Base-by-base conservation (phyloP, 1,284 basidiomycete species). In the Paramarasmius palmivorus region DNA sequence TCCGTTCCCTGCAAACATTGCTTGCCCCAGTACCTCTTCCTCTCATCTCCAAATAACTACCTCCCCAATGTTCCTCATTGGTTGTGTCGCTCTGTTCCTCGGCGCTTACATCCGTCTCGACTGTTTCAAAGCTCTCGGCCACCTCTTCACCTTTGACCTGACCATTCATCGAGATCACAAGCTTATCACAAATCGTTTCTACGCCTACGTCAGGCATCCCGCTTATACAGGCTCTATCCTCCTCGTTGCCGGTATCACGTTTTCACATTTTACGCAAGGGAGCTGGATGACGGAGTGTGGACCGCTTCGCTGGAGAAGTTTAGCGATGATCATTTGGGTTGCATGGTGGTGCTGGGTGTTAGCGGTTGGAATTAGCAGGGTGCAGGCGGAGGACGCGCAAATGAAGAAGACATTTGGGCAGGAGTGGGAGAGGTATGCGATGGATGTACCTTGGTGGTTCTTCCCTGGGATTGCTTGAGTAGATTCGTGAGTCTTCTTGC, bases 271-370 rank as follows among this genome's bases (percentile, higher is more conserved):
- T 39, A 81, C 81, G 2, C 57, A 68, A 1, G 83, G 83, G 15
- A 76, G 79, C 55, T 81, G 80, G 77, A 62, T 79, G 53, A 75
- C 74, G 1, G 78, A 81, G 57, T 83, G 78, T 56, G 79, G 76
- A 0, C 61, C 69, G 0, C 61, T 78, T 29, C 44, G 25, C 4
- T 10, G 8, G 2, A 8, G 7, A 17, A n/a, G n/a, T n/a, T 26
- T 46, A 2, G 29, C 12, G 12, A 46, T 5, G 8, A 14, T 46
- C 15, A 29, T 46, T 29, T 26, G 22, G 25, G 17, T n/a, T 71
- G 72, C 68, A 2, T 82, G 82, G 81, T 82, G 78, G 75, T 56
- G 66, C 6, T 83, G 78, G 78, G 74, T 78, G 36, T 61, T 80
- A 42, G 68, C 74, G 5, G 79, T 82, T 0, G 77, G 75, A 9